Conservation (phyloP, 2,329 filamentous ascomycete genomes). For the Emergomyces orientalis region DNA sequence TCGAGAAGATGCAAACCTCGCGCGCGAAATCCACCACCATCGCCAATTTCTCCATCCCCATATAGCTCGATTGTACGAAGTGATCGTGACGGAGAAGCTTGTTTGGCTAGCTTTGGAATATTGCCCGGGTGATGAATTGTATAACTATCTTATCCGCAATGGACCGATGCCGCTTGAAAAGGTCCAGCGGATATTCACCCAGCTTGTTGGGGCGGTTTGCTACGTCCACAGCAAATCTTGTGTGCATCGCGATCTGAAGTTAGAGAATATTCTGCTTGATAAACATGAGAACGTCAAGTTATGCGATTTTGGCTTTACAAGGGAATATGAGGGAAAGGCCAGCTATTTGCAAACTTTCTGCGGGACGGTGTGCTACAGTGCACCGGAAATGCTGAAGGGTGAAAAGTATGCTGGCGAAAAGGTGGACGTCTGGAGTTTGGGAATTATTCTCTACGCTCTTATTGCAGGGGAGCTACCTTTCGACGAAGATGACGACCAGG, state of each 20-base stretch:
- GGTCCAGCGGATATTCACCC: slow-evolving; percentile 91
- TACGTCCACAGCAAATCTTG: slow-evolving; percentile 95
- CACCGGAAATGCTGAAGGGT: slow-evolving; percentile 95
- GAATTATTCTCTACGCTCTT: slow-evolving; percentile 79
- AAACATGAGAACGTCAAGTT: slow-evolving; percentile 96
- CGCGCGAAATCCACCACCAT: slow-evolving; percentile 96
- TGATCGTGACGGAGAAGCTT: slow-evolving; percentile 88
- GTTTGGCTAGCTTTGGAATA: slow-evolving; percentile 98
- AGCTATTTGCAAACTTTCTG: slow-evolving; percentile 97
- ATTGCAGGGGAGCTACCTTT: slow-evolving; percentile 79
- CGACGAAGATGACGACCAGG: slow-evolving; percentile 86
- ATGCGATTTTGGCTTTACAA: slow-evolving; percentile 94
- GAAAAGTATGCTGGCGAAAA: slow-evolving; percentile 98
- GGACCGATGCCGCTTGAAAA: slow-evolving; percentile 75
- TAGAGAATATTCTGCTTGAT: slow-evolving; percentile 93
- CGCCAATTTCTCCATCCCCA: slow-evolving; percentile 96
- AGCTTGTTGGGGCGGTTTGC: slow-evolving; percentile 85
- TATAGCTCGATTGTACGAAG: slow-evolving; percentile 92
- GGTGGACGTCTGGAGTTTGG: slow-evolving; percentile 96
- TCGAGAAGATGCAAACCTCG: slow-evolving; percentile 90
- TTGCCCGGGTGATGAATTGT: slow-evolving; percentile 94
- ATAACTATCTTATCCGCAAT: slow-evolving; percentile 85
- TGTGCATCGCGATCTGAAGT: slow-evolving; percentile 90
- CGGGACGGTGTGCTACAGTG: slow-evolving; percentile 94
- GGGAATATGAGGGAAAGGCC: slow-evolving; percentile 90